A percentile compares a stretch with the other conserved stretches of the same genome.
phyloP scores from a whole-genome alignment of 495 filamentous ascomycete genomes.

The Penicillium roqueforti region DNA sequence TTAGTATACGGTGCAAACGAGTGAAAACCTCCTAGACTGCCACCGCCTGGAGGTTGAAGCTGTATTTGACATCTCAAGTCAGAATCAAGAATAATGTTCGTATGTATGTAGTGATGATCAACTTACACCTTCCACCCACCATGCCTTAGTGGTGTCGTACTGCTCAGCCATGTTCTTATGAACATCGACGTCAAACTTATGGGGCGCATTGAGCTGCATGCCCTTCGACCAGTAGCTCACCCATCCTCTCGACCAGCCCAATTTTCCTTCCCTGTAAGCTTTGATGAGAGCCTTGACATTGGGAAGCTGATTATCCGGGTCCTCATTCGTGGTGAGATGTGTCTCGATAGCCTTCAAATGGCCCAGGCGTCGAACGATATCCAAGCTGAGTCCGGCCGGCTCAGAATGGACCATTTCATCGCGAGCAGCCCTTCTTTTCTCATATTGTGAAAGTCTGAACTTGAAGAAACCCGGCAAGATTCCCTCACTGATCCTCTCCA shows the following conservation, averaged over 20 bases:
- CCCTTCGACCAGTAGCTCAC: constrained; percentile 9
- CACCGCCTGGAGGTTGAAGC: background rate
- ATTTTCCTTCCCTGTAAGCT: background rate
- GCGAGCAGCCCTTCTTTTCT: background rate
- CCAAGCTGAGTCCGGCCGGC: background rate
- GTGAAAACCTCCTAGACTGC: background rate
- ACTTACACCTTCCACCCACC: constrained; percentile 7
- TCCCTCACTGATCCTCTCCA: constrained; percentile 5
- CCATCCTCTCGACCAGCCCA: background rate
- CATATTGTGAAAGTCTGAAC: background rate
- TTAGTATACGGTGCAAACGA: background rate
- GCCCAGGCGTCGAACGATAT: background rate
- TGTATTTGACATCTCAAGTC: background rate
- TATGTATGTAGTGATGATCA: background rate
- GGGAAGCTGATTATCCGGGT: constrained; percentile 2
- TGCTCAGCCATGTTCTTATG: background rate
- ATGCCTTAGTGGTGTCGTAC: background rate
- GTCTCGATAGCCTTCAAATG: background rate
- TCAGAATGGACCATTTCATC: background rate
- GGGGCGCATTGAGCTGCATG: background rate
- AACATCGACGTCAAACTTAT: background rate
- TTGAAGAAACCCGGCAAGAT: constrained; percentile 7
- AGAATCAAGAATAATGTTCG: background rate
- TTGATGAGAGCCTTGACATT: constrained; percentile 3
- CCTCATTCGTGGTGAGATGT: background rate